phyloP scores from a whole-genome alignment of 192 early-diverging fungal species.

The Umbelopsis ramanniana region DNA sequence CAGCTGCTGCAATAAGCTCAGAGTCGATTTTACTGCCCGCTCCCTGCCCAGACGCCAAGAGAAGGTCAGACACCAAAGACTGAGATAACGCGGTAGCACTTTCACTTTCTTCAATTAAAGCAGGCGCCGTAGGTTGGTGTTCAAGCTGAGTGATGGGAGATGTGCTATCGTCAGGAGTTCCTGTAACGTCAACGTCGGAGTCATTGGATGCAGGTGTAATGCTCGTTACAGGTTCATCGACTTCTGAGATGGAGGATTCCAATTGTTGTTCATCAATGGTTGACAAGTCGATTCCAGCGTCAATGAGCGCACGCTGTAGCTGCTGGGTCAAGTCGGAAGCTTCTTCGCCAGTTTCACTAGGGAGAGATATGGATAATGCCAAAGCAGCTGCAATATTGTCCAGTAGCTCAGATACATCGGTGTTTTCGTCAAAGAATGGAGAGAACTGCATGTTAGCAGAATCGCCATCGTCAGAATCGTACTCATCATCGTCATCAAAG shows the following conservation, averaged over 20 bases:
- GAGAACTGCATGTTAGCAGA: neutral
- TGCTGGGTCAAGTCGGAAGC: slow-evolving; percentile 4
- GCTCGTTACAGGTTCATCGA: neutral
- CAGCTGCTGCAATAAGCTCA: slow-evolving; percentile 1
- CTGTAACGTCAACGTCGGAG: slow-evolving; percentile 12
- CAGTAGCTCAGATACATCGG: neutral
- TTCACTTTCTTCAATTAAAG: neutral
- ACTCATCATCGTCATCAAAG: slow-evolving; percentile 27
- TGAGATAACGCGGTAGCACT: slow-evolving; percentile 6
- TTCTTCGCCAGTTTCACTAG: neutral
- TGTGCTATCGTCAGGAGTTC: neutral
- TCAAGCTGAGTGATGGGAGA: neutral
- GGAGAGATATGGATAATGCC: slow-evolving; percentile 10
- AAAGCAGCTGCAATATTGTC: slow-evolving; percentile 13
- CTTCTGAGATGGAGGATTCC: neutral
- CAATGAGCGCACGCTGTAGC: slow-evolving; percentile 10
- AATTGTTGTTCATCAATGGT: neutral
- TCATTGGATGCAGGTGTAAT: neutral
- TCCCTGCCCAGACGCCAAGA: neutral
- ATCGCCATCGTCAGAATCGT: slow-evolving; percentile 10
- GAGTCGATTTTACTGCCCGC: neutral
- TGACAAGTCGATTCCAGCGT: slow-evolving; percentile 20
- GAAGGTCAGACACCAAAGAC: slow-evolving; percentile 3
- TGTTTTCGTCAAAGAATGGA: slow-evolving; percentile 13
- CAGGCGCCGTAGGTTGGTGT: neutral